These are phyloP conservation scores for Nemania abortiva DNA, from an alignment of 2,329 filamentous ascomycete genomes.

Conservation along the genomic window DNA sequence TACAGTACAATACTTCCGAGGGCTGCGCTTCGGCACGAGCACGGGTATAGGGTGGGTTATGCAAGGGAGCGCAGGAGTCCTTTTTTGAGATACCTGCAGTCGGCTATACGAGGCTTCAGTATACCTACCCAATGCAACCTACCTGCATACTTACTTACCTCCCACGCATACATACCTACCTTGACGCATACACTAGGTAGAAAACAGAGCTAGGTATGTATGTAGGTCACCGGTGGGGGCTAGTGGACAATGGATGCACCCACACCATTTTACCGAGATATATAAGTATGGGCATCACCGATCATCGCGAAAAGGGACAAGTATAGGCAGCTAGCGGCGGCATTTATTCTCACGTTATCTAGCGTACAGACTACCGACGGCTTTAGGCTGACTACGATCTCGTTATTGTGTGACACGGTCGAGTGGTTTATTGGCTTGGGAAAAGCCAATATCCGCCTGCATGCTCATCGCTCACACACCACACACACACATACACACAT, in stretches of 20 bases:
- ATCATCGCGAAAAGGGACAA: constrained; percentile 14
- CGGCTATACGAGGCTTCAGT: constrained; percentile 12
- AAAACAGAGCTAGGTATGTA: neutral
- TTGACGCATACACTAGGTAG: neutral
- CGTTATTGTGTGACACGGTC: constrained; percentile 9
- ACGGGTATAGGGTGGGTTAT: neutral
- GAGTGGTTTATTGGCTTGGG: constrained; percentile 15
- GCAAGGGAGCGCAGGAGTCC: constrained; percentile 19
- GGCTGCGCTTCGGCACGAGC: constrained; percentile 2
- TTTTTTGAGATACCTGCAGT: constrained; percentile 34
- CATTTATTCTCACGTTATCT: constrained; percentile 29
- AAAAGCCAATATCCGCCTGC: constrained; percentile 8
- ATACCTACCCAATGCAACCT: constrained; percentile 17
- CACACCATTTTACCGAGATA: neutral
- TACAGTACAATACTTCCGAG: too few relatives aligned
- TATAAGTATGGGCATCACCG: neutral
- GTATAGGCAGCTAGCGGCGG: constrained; percentile 10
- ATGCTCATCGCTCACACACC: neutral
- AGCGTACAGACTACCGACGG: constrained; percentile 7
- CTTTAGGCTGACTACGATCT: constrained; percentile 3
- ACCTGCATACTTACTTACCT: too few relatives aligned
- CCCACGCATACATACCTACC: too few relatives aligned
- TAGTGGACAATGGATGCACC: neutral
- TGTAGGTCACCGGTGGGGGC: neutral
- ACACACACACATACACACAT: neutral